These are phyloP conservation scores for Exophiala oligosperma DNA, from an alignment of 2,329 filamentous ascomycete genomes.

Conservation along the genomic window DNA sequence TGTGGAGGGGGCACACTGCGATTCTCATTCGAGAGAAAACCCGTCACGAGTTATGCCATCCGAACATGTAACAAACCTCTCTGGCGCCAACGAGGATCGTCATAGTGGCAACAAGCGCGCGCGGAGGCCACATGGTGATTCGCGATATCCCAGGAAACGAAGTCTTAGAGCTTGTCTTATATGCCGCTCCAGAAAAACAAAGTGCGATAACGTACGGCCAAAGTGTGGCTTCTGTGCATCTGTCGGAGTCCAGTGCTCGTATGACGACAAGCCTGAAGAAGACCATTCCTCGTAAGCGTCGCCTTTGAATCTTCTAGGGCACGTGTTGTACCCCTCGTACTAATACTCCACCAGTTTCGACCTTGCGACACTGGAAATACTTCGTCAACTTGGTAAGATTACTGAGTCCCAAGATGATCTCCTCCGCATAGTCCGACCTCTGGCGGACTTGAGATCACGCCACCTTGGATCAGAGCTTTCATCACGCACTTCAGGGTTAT, in stretches of 20 bases:
- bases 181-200: constrained; percentile 1
- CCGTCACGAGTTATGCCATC: background rate
- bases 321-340: background rate
- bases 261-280: background rate
- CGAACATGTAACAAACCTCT: background rate
- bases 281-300: background rate
- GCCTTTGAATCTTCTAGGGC: background rate
- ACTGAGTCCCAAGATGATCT: background rate
- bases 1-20: background rate
- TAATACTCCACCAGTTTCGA: background rate
- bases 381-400: background rate
- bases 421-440: background rate
- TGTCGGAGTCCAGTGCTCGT: background rate
- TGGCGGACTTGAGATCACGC: background rate
- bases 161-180: background rate
- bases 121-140: background rate
- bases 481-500: background rate
- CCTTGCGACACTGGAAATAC: background rate
- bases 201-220: constrained; percentile 1
- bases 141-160: background rate
- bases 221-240: constrained; percentile 4
- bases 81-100: background rate
- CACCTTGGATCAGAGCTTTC: background rate
- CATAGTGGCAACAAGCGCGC: background rate
- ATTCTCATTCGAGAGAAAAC: background rate